Base-by-base conservation (phyloP, 1,284 basidiomycete species). In the Pseudozyma pruni region DNA sequence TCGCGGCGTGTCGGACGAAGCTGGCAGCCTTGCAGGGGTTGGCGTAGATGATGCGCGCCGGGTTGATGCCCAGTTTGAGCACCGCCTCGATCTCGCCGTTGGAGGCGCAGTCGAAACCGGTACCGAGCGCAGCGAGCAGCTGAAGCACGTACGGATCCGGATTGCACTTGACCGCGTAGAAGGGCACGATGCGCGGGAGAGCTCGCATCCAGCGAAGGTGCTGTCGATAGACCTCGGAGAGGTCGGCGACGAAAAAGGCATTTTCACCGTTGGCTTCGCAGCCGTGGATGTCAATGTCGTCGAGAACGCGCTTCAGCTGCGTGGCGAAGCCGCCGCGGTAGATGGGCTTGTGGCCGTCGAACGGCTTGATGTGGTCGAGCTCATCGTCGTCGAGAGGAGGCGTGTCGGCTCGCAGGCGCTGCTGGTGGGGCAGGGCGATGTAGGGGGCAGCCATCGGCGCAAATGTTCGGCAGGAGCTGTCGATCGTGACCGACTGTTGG, bases 21-120 rank as follows among this genome's bases (percentile, higher is more conserved):
- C 93, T 95, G 8, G 89, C 87, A 1, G 95, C 93, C 85, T 99
- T 98, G 90, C 95, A 98, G 0, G 96, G 96, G 85, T 98, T 99
- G 74, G 96, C 96, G 81, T 94, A 99, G 81, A 98, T 93, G 86
- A 99, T 92, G 59, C 91, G 88, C 48, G 84, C 82, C 2, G 82
- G 79, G 20, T 76, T 74, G 50, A 83, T 74, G 25, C 89, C 90
- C 11, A 95, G 84, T 22, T 86, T 85, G 25, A 98, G 86, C 11
- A 98, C 90, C 64, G 89, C 87, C 23, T 88, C 86, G 76, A 99
- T 98, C 84, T 99, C 96, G 61, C 90, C 90, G 76, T 93, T 91
- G 39, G 94, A 98, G n/a, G 96, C 96, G 79, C 96, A 98, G 84
- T 98, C 96, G 85, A 98, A 99, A 14, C 93, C 93, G 1, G 91